These are phyloP conservation scores for Coemansia sp. DNA, from an alignment of 192 early-diverging fungal species.

Conservation along the genomic window DNA sequence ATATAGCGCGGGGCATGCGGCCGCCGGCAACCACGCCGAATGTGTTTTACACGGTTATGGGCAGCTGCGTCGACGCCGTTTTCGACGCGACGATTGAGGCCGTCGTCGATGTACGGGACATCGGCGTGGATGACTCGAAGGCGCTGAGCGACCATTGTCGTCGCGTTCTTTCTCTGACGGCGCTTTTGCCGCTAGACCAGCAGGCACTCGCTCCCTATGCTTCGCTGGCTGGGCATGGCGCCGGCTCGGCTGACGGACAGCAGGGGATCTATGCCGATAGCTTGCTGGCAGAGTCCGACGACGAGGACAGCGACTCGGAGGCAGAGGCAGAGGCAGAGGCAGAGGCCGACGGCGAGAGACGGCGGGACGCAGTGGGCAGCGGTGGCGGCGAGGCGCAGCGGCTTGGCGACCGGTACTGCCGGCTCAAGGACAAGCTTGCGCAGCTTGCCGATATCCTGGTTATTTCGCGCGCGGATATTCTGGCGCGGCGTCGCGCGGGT, in stretches of 20 bases:
- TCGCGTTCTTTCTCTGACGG: neutral
- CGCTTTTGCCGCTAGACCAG: constrained; percentile 18
- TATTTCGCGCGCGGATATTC: constrained; percentile 40
- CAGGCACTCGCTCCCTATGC: constrained; percentile 2
- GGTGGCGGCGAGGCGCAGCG: neutral
- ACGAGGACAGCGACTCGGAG: neutral
- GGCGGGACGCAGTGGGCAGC: neutral
- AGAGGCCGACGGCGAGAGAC: neutral
- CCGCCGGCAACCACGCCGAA: constrained; percentile 28
- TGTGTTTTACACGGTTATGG: constrained; percentile 21
- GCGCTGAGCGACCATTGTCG: constrained; percentile 42
- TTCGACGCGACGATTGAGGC: constrained; percentile 19
- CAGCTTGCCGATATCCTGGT: constrained; percentile 47
- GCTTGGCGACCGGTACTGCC: constrained; percentile 25
- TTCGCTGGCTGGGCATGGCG: no score
- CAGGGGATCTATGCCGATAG: neutral
- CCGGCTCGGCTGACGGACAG: neutral
- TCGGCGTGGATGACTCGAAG: constrained; percentile 43
- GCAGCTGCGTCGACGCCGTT: constrained; percentile 22
- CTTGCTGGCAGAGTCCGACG: neutral
- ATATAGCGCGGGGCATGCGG: constrained; percentile 20
- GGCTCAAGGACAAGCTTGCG: constrained; percentile 11
- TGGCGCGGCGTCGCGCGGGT: constrained; percentile 42
- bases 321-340: neutral
- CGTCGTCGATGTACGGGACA: constrained; percentile 25